Percentiles rank a stretch among this genome's conserved stretches.
phyloP scores from a whole-genome alignment of 176 grass and related monocot genomes.

The Cenchrus americanus region DNA sequence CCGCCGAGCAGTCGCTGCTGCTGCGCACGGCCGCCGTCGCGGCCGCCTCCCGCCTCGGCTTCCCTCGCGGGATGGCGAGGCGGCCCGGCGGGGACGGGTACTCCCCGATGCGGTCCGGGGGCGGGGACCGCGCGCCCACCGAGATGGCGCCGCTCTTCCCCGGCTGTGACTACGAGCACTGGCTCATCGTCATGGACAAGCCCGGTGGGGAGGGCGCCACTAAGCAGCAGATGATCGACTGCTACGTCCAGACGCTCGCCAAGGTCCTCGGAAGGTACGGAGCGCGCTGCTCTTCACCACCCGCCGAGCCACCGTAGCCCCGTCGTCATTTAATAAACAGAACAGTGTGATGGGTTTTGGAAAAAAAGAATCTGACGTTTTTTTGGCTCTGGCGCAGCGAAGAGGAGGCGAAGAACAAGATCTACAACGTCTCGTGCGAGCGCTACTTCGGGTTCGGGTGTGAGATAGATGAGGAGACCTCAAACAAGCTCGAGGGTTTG shows the following conservation, averaged over 20 bases:
- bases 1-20: constrained; percentile 29
- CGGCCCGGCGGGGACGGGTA: constrained; percentile 51
- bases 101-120: constrained; percentile 32
- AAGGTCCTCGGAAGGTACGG: constrained; percentile 66
- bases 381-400: constrained; percentile 41
- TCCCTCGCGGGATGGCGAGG: constrained; percentile 49
- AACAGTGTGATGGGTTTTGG: not conserved
- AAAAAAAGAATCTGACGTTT: not conserved
- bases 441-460: constrained; percentile 89
- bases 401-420: constrained; percentile 89
- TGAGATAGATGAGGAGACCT: constrained; percentile 86
- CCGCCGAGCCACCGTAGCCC: not conserved
- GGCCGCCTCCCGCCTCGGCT: constrained; percentile 38
- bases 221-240: constrained; percentile 80
- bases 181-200: constrained; percentile 87
- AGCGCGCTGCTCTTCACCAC: not conserved
- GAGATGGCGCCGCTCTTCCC: constrained; percentile 72
- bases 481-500: constrained; percentile 90
- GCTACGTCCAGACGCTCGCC: constrained; percentile 70
- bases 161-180: constrained; percentile 75
- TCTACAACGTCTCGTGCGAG: constrained; percentile 87
- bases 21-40: constrained; percentile 31
- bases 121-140: constrained; percentile 46
- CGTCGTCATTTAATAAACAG: not conserved
- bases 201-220: constrained; percentile 57